Conservation (phyloP, 2,329 filamentous ascomycete species). For the Pseudogymnoascus sp. region DNA sequence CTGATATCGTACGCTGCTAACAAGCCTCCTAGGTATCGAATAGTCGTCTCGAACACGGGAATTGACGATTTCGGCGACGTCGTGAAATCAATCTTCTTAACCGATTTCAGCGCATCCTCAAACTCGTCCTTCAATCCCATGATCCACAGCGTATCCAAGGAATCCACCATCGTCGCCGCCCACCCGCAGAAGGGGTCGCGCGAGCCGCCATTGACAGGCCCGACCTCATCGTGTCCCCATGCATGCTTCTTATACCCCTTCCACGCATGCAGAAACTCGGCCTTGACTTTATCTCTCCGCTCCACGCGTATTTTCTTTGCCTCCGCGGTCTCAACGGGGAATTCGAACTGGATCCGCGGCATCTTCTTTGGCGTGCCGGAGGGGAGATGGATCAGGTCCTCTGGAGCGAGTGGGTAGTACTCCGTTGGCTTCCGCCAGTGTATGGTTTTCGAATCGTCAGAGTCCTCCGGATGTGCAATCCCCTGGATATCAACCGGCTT, state of each 20-base stretch:
- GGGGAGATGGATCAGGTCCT: conserved; percentile 69
- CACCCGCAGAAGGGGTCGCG: conserved; percentile 85
- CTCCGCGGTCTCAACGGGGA: conserved; percentile 56
- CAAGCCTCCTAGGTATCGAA: conserved; percentile 33
- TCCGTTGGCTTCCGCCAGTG: conserved; percentile 72
- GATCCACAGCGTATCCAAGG: conserved; percentile 79
- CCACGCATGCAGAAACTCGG: conserved; percentile 71
- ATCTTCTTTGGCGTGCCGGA: conserved; percentile 62
- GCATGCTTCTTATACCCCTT: conserved; percentile 70
- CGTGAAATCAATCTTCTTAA: conserved; percentile 75
- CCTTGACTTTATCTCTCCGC: conserved; percentile 60
- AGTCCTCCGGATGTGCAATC: not conserved
- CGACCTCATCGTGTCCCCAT: conserved; percentile 80
- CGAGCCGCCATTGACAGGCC: conserved; percentile 58
- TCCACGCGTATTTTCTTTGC: conserved; percentile 55
- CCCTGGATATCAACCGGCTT: not conserved
- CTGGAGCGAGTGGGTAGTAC: conserved; percentile 61
- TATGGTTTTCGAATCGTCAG: conserved; percentile 27
- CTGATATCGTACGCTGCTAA: conserved; percentile 32
- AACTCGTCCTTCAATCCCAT: conserved; percentile 76
- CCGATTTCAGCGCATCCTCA: conserved; percentile 62
- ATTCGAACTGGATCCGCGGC: conserved; percentile 68
- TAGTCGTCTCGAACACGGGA: conserved; percentile 35
- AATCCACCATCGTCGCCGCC: conserved; percentile 81
- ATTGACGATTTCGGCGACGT: conserved; percentile 37